Percentiles rank a stretch among this genome's conserved stretches.
Evolutionary conservation across 2,329 filamentous ascomycete genomes (phyloP).

Genomic region (Phyllosticta citriasiana): DNA sequence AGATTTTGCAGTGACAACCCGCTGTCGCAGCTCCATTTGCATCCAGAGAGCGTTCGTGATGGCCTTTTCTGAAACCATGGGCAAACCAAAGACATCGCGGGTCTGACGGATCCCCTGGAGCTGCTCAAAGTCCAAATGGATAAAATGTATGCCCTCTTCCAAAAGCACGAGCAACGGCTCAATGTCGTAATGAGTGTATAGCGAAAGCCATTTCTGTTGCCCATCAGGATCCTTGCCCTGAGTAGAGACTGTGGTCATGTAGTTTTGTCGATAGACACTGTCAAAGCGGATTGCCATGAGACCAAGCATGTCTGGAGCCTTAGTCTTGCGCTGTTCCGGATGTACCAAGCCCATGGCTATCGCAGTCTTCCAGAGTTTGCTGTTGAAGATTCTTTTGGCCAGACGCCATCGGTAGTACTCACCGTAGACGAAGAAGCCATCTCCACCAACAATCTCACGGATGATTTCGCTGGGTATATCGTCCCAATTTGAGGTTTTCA

Average conservation of each 20-base stretch:
- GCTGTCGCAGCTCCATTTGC: constrained; percentile 46
- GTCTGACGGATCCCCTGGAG: constrained; percentile 44
- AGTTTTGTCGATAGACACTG: constrained; percentile 39
- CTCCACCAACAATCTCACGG: constrained; percentile 48
- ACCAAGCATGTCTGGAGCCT: constrained; percentile 38
- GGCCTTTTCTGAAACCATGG: constrained; percentile 45
- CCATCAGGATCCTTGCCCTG: constrained; percentile 25
- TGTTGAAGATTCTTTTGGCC: constrained; percentile 44
- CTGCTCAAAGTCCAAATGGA: constrained; percentile 50
- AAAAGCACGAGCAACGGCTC: constrained; percentile 46
- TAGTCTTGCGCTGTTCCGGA: constrained; percentile 32
- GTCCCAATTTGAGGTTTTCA: constrained; percentile 46
- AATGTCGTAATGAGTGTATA: constrained; percentile 46
- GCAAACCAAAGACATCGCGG: constrained; percentile 43
- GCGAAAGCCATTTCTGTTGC: constrained; percentile 38
- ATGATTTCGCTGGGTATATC: constrained; percentile 48
- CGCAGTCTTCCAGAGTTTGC: constrained; percentile 38
- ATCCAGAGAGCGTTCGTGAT: constrained; percentile 49
- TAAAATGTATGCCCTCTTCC: constrained; percentile 50
- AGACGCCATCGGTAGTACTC: constrained; percentile 51
- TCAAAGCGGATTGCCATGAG: constrained; percentile 45
- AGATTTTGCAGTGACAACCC: constrained; percentile 43
- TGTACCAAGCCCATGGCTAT: constrained; percentile 39
- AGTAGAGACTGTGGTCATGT: constrained; percentile 22
- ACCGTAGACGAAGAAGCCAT: constrained; percentile 48